Evolutionary conservation across 441 rosid species (phyloP).

Genomic region (Adansonia grandidieri): DNA sequence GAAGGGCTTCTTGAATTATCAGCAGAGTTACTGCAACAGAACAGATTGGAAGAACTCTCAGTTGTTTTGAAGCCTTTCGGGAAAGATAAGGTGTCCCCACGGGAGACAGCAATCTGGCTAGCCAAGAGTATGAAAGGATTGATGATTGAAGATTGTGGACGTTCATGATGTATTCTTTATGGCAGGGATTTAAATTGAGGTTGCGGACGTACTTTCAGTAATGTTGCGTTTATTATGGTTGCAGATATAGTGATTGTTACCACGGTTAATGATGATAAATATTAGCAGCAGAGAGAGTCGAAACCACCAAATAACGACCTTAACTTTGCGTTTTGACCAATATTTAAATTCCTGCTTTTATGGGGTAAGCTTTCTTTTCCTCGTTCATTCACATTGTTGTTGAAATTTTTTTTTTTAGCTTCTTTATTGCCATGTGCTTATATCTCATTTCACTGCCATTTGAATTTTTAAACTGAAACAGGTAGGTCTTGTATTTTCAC

Average conservation of each 20-base stretch:
- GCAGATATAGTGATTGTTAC: too few relatives aligned
- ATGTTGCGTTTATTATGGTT: not conserved
- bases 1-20: conserved; percentile 92
- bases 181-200: too few relatives aligned
- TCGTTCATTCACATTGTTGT: conserved; percentile 17
- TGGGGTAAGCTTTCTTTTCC: conserved; percentile 35
- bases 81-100: conserved; percentile 88
- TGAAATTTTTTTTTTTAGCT: conserved; percentile 25
- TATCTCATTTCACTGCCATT: conserved; percentile 29
- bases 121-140: conserved; percentile 93
- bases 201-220: too few relatives aligned
- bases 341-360: not conserved
- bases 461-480: conserved; percentile 30
- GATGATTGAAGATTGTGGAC: conserved; percentile 76
- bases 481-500: conserved; percentile 17
- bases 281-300: too few relatives aligned
- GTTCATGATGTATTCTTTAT: conserved; percentile 42
- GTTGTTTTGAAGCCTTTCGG: conserved; percentile 90
- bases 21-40: conserved; percentile 83
- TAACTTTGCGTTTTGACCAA: too few relatives aligned
- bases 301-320: too few relatives aligned
- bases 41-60: conserved; percentile 85
- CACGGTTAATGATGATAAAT: too few relatives aligned
- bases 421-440: conserved; percentile 16
- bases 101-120: conserved; percentile 98